phyloP scores from a whole-genome alignment of 2,329 filamentous ascomycete genomes.

The Diaporthe sp. region DNA sequence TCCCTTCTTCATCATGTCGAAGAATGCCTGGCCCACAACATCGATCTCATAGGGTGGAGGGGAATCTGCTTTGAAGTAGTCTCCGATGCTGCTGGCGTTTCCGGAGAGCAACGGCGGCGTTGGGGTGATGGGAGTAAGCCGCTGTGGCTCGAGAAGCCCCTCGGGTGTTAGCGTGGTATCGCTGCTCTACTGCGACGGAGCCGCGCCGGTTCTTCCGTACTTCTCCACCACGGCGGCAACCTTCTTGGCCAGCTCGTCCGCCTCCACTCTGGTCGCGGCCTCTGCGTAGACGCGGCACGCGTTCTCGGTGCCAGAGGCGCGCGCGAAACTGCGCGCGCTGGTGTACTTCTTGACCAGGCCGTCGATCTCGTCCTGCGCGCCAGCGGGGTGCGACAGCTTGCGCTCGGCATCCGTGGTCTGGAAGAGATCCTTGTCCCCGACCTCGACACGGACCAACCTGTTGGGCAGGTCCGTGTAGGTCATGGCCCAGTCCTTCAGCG shows the following conservation, averaged over 20 bases:
- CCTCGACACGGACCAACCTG: conserved; percentile 92
- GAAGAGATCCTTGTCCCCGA: conserved; percentile 89
- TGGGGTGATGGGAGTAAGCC: background rate
- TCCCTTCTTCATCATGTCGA: background rate
- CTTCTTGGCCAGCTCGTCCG: conserved; percentile 89
- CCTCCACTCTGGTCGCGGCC: conserved; percentile 88
- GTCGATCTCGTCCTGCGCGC: conserved; percentile 89
- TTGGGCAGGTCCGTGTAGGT: conserved; percentile 97
- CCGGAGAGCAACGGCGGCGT: background rate
- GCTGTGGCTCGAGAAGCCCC: conserved; percentile 21
- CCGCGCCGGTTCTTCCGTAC: conserved; percentile 53
- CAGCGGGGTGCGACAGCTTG: conserved; percentile 82
- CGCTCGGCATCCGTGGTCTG: conserved; percentile 93
- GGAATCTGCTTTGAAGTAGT: background rate
- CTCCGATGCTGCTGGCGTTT: background rate
- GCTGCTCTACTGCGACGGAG: conserved; percentile 40
- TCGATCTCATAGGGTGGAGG: background rate
- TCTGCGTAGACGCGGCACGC: conserved; percentile 97
- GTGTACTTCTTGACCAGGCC: conserved; percentile 90
- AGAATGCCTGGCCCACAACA: background rate
- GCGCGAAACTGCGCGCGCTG: conserved; percentile 89
- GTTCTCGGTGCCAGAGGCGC: conserved; percentile 95
- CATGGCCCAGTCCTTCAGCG: conserved; percentile 88
- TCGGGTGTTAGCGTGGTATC: conserved; percentile 12
- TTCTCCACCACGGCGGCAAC: conserved; percentile 83